Base-by-base conservation (phyloP, 2,329 filamentous ascomycete species). In the Septoria linicola region DNA sequence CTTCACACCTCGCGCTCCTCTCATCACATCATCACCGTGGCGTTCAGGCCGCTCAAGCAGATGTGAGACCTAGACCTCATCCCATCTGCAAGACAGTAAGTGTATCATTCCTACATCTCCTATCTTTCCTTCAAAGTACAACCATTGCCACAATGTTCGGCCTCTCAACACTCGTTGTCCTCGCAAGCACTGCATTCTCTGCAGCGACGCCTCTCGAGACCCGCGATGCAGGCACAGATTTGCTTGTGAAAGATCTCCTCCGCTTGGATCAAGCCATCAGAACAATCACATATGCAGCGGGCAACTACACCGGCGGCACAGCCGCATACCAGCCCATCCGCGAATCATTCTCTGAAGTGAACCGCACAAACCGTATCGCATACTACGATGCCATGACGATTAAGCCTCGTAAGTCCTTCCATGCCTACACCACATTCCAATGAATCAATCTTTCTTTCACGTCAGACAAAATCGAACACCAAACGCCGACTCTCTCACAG, bases 351-450 rank as follows among this genome's bases (percentile, higher is more conserved):
- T 46, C 53, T 4, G 53, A 55, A 41, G 53, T 59, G 25, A 60
- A 58, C 31, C 59, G 59, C 21, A 60, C 53, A 13, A 60, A 61
- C 49, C 57, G 57, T 8, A 57, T 58, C 35, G 59, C 59, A 3
- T 61, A 59, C 44, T 55, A 52, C 30, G 53, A 59, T 36, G 59
- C 59, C 30, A 60, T 61, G 57, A 55, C 49, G 13, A 60, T 59
- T 35, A 25, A 45, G 16, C 59, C 55, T 52, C 59, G 55, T 60
- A 49, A 32, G 51, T 51, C 21, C 19, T 13, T n/a, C n/a, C n/a
- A n/a, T n/a, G n/a, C n/a, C n/a, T n/a, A n/a, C n/a, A n/a, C n/a
- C n/a, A n/a, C n/a, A n/a, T n/a, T n/a, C n/a, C n/a, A n/a, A n/a
- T n/a, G n/a, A n/a, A n/a, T n/a, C n/a, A n/a, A n/a, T n/a, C n/a